Evolutionary conservation across 257 asterid species (phyloP), one percentile per base, ranked within the genome.

Genomic region (Ocimum tenuiflorum): DNA sequence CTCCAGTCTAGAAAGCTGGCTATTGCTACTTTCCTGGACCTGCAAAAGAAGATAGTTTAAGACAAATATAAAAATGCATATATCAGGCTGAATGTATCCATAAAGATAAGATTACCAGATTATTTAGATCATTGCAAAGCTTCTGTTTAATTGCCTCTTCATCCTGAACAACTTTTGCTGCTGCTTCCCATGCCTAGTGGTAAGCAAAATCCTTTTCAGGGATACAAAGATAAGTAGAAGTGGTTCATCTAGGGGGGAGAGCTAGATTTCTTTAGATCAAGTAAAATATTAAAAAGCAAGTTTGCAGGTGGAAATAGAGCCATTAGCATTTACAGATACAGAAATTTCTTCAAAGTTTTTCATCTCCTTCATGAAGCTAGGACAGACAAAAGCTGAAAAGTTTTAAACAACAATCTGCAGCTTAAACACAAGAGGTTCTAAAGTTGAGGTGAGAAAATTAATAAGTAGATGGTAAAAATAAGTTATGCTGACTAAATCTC

Each of bases 21-120:
- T 18, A 51, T 76, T 86, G 75, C 95, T 83, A 73, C 98, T 85
- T 81, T 91, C 96, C 29, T 75, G 86, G 66, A 92, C 97, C 99
- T 92, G 83, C 49, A 50, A 68, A 72, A 35, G 51, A 63, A 55
- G 5, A 54, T 67, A 13, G 58, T 61, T 77, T 67, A 29, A 36
- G 38, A 39, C 20, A n/a, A 31, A 59, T 29, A 38, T 41, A 22
- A 12, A 59, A 39, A 7, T 60, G 3, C 33, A 13, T 9, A 23
- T 20, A 66, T 35, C 41, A 29, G 72, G 65, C 31, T 24, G 39
- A n/a, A 35, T 43, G 64, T 45, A 29, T 51, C 9, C 36, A 14
- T 18, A 52, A 36, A 77, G 52, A 56, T 29, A 48, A 33, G 59
- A 14, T 51, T 54, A 86, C 96, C 83, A 86, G 83, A 71, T 63